Evolutionary conservation across 192 early-diverging fungal species (phyloP), one percentile per base, ranked within the genome.

Genomic region (Backusella morwellensis): DNA sequence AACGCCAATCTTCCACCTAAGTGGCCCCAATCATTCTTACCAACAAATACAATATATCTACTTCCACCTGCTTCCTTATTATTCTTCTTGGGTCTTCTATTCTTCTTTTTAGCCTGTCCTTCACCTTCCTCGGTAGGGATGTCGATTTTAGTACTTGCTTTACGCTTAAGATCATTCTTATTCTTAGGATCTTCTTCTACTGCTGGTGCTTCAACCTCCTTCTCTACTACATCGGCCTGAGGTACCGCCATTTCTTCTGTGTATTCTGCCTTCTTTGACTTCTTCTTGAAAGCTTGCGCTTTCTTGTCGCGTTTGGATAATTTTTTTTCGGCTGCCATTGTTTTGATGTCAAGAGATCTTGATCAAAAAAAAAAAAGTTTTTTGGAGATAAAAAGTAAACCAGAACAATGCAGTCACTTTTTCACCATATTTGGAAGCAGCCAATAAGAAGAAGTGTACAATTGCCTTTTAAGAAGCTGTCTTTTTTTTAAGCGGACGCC

Each of bases 1-100:
- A 26, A 63, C 12, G 11, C 66, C n/a, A 35, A 29, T 52, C 50
- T 32, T 32, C 1, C 2, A 32, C 32, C 32, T 32, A 32, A 32
- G 32, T 32, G 32, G 32, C 54, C 21, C n/a, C 11, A 26, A 9
- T 26, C 67, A 35, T 8, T 68, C 82, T 66, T 75, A 84, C 89
- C 90, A 54, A 91, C 85, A 88, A 91, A 91, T 7, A 80, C 77
- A 81, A 89, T 91, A 71, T 80, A 88, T 70, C 89, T 82, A 54
- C 70, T 66, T 63, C 56, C 54, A n/a, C 71, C 75, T 40, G 42
- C 67, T 68, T 44, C 26, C 7, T 80, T 74, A 47, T 83, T 76
- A 72, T 77, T 77, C 73, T 77, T 78, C 70, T 77, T 78, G 71
- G 73, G 12, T 73, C 68, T 56, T 74, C 73, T 56, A 41, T 72